Evolutionary conservation across 2,329 filamentous ascomycete species (phyloP), one percentile per base, ranked within the genome.

Genomic region (Trichoderma oligosporum): DNA sequence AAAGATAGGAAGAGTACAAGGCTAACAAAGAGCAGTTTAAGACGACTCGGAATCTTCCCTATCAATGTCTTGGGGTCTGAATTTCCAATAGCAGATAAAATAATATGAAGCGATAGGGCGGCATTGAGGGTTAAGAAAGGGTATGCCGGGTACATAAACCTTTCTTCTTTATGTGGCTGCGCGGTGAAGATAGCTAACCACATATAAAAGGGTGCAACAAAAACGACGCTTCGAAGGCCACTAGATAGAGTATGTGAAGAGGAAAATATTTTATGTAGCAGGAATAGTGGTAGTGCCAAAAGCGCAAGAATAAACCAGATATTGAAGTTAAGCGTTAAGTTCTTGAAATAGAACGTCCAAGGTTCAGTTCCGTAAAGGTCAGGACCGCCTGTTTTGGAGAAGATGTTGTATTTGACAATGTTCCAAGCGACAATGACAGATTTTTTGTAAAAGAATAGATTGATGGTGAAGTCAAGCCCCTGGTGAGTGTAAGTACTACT

Each of bases 141-240:
- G 67, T 99, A 99, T 2, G 85, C 89, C 0, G 94, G 94, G 67
- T 96, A 99, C 92, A 99, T 97, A 76, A 99, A 99, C 6, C 94
- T 82, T 73, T 99, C 94, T 71, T 99, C 94, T 68, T 99, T 99
- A 75, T 99, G 94, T 14, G 94, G 90, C 69, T 99, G 94, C 7
- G 88, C 70, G 0, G 89, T 93, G 74, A 99, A 97, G 61, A 97
- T 94, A 3, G 75, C 82, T 25, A 99, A 81, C 94, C 94, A 99
- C 68, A 97, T 80, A 70, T 97, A 99, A 72, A 97, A 96, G 0
- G 94, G 94, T 0, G 83, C 75, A 54, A 93, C 78, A 63, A 96
- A 90, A 18, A 93, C 82, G 46, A 95, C 66, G 8, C 87, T 89
- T 33, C 91, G 86, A 56, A 96, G 73, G 1, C 88, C 81, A 1